Base-by-base conservation (phyloP, 73 alveolate species). In the Effrenium voratum region DNA sequence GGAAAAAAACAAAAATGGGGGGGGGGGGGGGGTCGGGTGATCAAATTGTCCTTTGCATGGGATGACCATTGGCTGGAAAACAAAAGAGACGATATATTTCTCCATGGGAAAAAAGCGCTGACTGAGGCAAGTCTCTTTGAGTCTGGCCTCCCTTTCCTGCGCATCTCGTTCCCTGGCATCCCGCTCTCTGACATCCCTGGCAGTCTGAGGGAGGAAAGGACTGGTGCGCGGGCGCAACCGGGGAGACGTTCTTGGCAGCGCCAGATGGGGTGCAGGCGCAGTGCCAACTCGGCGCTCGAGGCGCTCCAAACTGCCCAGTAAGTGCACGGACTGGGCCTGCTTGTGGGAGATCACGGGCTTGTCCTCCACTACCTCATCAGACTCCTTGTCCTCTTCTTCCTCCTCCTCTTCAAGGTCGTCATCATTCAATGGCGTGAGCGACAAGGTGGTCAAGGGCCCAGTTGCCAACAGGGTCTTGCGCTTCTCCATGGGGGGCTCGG, bases 261-360 rank as follows among this genome's bases (percentile, higher is more conserved):
- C 26, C 93, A 83, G 36, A 32, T 83, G 93, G 0, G 79, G 77
- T 5, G 93, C 93, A 38, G 93, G 77, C 6, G 93, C 68, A 41
- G 68, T 43, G 34, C 93, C 63, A 4, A 59, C 77, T 34, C 68
- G 57, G 38, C 52, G 45, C 75, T 55, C 93, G n/a, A 83, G 32
- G 2, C 46, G 38, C 55, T 83, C 77, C 66, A 83, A 60, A n/a
- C 32, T 52, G 8, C 77, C 93, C 46, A 83, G 93, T 77, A 83
- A 30, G 22, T 60, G 63, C 47, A 60, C 93, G 8, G 93, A 83
- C 52, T 83, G 93, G 6, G 93, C 93, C 36, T 83, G 93, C 93
- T 83, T 83, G 52, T 83, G 93, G n/a, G 93, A 83, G 45, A 83
- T 83, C 40, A 44, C 34, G 12, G 93, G 93, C 93, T 83, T 83